These are phyloP conservation scores for Reutealis trisperma DNA, from an alignment of 345 rosid species.

Conservation along the genomic window DNA sequence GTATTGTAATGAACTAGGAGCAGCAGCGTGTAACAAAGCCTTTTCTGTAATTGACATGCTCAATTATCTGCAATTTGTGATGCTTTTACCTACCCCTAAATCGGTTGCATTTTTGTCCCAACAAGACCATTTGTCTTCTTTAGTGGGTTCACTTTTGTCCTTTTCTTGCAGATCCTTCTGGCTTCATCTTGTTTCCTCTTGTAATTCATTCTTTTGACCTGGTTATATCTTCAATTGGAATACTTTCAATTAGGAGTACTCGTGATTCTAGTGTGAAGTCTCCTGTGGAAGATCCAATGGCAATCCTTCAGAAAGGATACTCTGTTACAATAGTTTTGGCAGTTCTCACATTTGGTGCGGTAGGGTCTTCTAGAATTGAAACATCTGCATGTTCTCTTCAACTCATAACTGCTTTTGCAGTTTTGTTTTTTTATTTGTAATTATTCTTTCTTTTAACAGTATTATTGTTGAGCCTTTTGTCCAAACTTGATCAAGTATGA, in stretches of 20 bases:
- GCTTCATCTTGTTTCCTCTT: conserved; percentile 95
- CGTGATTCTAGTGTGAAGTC: conserved; percentile 75
- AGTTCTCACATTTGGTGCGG: conserved; percentile 82
- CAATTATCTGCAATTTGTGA: background rate
- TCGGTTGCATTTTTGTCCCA: conserved; percentile 1
- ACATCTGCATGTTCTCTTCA: background rate
- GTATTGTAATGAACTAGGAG: conserved; percentile 1
- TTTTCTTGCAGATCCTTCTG: conserved; percentile 88
- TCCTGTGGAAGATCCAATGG: conserved; percentile 91
- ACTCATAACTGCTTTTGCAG: conserved; percentile 1
- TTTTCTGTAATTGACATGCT: conserved; percentile 7
- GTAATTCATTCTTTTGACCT: conserved; percentile 98
- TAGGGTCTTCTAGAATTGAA: conserved; percentile 40
- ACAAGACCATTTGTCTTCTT: conserved; percentile 9
- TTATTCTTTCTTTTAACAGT: background rate
- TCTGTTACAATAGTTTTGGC: conserved; percentile 84
- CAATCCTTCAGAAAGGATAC: conserved; percentile 97
- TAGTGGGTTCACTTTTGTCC: conserved; percentile 16
- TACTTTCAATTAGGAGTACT: conserved; percentile 82
- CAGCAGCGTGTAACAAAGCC: background rate
- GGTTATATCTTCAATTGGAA: conserved; percentile 86
- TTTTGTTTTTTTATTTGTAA: background rate
- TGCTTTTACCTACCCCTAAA: conserved; percentile 5
- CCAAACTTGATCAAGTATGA: conserved; percentile 5
- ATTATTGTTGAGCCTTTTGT: background rate